phyloP scores from a whole-genome alignment of 108 stramenopile species.

The Cyclostephanos invisitatus region DNA sequence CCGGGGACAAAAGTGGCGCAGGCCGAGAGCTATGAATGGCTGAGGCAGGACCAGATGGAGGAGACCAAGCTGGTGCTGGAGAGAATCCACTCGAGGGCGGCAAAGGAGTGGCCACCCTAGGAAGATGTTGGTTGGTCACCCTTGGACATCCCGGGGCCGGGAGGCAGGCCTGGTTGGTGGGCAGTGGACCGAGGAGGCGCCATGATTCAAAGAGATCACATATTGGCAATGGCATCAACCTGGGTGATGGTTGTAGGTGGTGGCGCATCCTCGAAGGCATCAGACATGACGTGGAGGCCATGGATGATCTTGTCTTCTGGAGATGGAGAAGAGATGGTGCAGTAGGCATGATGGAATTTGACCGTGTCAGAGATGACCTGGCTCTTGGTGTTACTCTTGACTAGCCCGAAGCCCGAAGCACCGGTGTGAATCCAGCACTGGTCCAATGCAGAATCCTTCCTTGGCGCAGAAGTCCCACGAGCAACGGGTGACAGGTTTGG shows the following conservation, averaged over 20 bases:
- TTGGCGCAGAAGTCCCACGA: neutral
- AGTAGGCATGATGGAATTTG: too few relatives aligned
- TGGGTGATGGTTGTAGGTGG: too few relatives aligned
- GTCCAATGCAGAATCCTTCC: constrained; percentile 13
- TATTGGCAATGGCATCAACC: too few relatives aligned
- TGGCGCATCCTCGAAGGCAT: neutral
- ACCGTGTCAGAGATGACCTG: too few relatives aligned
- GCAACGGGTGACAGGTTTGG: neutral
- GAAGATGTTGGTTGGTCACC: neutral
- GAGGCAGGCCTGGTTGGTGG: neutral
- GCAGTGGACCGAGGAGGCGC: neutral
- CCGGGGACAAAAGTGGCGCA: too few relatives aligned
- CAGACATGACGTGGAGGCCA: constrained; percentile 5
- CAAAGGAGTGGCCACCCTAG: constrained; percentile 16
- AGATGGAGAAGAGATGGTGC: neutral
- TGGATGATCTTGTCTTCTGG: constrained; percentile 12
- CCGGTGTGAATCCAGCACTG: constrained; percentile 5
- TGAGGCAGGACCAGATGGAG: too few relatives aligned
- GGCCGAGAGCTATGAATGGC: too few relatives aligned
- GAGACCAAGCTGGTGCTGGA: too few relatives aligned
- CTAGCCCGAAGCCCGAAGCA: constrained; percentile 2
- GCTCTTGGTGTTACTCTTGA: too few relatives aligned
- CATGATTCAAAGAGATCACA: neutral
- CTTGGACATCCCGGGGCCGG: neutral
- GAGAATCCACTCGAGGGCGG: neutral